Evolutionary conservation across 2,329 filamentous ascomycete species (phyloP).

Genomic region (Trichoderma koningiopsis): DNA sequence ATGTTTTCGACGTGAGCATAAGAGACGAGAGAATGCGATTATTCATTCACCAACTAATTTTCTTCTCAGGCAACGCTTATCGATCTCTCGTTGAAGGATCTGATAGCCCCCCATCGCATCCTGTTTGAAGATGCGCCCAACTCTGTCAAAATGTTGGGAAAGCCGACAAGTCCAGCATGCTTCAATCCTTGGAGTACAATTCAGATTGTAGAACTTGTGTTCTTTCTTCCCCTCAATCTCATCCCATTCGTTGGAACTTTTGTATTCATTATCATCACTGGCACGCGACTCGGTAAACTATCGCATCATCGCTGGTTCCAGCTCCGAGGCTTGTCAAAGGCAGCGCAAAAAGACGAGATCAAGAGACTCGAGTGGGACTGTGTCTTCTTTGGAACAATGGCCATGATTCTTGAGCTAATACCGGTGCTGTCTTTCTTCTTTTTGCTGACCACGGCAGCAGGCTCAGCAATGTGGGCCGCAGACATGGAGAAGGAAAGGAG

Average conservation of each 20-base stretch:
- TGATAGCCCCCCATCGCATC: slow-evolving; percentile 68
- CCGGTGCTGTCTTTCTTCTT: slow-evolving; percentile 94
- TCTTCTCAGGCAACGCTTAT: slow-evolving; percentile 65
- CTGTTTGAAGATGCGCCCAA: slow-evolving; percentile 68
- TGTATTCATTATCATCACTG: slow-evolving; percentile 84
- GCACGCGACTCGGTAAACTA: slow-evolving; percentile 82
- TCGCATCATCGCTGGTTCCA: slow-evolving; percentile 91
- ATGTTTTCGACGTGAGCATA: slow-evolving; percentile 75
- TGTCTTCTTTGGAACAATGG: slow-evolving; percentile 88
- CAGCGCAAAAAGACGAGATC: slow-evolving; percentile 72
- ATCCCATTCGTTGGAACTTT: slow-evolving; percentile 81
- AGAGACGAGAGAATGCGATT: neutral
- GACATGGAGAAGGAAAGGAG: slow-evolving; percentile 63
- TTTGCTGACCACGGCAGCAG: slow-evolving; percentile 80
- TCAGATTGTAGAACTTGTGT: slow-evolving; percentile 84
- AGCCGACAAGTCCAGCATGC: slow-evolving; percentile 72
- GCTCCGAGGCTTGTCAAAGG: slow-evolving; percentile 71
- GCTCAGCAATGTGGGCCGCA: slow-evolving; percentile 83
- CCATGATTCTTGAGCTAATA: slow-evolving; percentile 82
- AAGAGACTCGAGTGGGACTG: slow-evolving; percentile 75
- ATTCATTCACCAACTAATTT: neutral
- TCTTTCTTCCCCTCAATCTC: slow-evolving; percentile 81
- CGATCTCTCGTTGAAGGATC: slow-evolving; percentile 68
- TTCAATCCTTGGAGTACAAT: slow-evolving; percentile 88
- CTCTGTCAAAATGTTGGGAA: slow-evolving; percentile 78